Percentiles rank a stretch among this genome's conserved stretches.
These are phyloP conservation scores for Spiraea crenata DNA, from an alignment of 331 rosid species.

Conservation along the genomic window DNA sequence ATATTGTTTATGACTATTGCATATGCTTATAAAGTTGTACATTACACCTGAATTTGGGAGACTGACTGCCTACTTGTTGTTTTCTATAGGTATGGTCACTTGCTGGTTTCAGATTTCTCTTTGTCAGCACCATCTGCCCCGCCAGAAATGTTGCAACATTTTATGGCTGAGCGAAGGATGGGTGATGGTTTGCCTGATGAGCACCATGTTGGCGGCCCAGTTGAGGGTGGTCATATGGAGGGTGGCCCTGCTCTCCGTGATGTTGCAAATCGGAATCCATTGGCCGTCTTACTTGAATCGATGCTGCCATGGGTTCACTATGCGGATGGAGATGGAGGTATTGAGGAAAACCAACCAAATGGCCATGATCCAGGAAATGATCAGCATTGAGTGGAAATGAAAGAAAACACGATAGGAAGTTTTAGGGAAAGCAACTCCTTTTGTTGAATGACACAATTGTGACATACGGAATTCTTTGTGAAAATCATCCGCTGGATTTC, in stretches of 20 bases:
- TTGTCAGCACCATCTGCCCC: slow-evolving; percentile 72
- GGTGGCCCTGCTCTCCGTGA: slow-evolving; percentile 55
- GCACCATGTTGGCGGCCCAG: slow-evolving; percentile 50
- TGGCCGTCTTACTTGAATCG: slow-evolving; percentile 87
- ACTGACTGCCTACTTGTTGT: slow-evolving; percentile 16
- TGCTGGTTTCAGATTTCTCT: slow-evolving; percentile 88
- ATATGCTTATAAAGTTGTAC: background rate
- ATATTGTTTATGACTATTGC: background rate
- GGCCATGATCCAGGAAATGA: slow-evolving; percentile 44
- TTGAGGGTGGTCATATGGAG: slow-evolving; percentile 42
- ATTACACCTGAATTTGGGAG: background rate
- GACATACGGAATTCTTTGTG: background rate
- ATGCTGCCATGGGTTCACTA: slow-evolving; percentile 93
- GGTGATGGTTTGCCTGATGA: slow-evolving; percentile 48
- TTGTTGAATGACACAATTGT: background rate
- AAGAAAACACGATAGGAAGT: background rate
- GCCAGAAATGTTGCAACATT: slow-evolving; percentile 76
- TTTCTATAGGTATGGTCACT: slow-evolving; percentile 72
- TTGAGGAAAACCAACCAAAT: slow-evolving; percentile 41
- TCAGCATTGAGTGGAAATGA: slow-evolving; percentile 22
- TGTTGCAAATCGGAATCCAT: slow-evolving; percentile 63
- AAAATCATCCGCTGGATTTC: background rate
- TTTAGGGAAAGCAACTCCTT: background rate
- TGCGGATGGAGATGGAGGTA: slow-evolving; percentile 43
- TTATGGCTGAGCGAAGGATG: slow-evolving; percentile 66